Conservation (phyloP, 352 stramenopile species). For the Globisporangium emineosum region DNA sequence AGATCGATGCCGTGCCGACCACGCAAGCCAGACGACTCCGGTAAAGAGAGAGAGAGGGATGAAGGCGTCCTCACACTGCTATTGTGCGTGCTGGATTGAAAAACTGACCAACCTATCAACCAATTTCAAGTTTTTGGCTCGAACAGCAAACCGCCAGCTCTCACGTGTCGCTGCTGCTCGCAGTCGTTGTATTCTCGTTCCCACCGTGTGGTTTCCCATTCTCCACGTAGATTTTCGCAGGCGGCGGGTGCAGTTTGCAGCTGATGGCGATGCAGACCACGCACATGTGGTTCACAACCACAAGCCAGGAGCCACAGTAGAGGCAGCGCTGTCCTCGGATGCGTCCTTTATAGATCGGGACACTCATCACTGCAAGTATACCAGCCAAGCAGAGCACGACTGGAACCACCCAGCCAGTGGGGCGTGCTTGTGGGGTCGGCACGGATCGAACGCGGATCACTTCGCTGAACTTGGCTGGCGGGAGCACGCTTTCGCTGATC, state of each 20-base stretch:
- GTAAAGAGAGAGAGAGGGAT: constrained; percentile 3
- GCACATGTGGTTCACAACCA: constrained; percentile 48
- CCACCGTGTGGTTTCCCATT: constrained; percentile 31
- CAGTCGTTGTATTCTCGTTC: constrained; percentile 15
- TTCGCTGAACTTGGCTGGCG: constrained; percentile 47
- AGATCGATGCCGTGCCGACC: constrained; percentile 92
- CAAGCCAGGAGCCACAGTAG: constrained; percentile 73
- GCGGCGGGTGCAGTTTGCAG: constrained; percentile 42
- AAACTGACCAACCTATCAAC: background rate
- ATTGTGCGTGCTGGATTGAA: background rate
- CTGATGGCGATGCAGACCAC: constrained; percentile 53
- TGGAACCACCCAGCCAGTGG: constrained; percentile 34
- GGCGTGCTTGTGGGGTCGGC: constrained; percentile 24
- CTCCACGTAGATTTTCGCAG: constrained; percentile 53
- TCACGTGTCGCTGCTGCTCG: constrained; percentile 7
- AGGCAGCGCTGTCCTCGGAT: constrained; percentile 46
- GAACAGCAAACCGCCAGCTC: background rate
- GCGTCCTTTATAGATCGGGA: constrained; percentile 54
- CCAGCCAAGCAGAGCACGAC: constrained; percentile 17
- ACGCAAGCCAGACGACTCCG: constrained; percentile 45
- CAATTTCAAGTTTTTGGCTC: background rate
- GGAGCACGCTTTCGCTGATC: constrained; percentile 42
- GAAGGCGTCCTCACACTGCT: background rate
- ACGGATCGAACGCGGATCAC: constrained; percentile 58
- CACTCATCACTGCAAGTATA: constrained; percentile 25